Evolutionary conservation across 495 filamentous ascomycete species (phyloP).

Genomic region (Penicillium angulare): DNA sequence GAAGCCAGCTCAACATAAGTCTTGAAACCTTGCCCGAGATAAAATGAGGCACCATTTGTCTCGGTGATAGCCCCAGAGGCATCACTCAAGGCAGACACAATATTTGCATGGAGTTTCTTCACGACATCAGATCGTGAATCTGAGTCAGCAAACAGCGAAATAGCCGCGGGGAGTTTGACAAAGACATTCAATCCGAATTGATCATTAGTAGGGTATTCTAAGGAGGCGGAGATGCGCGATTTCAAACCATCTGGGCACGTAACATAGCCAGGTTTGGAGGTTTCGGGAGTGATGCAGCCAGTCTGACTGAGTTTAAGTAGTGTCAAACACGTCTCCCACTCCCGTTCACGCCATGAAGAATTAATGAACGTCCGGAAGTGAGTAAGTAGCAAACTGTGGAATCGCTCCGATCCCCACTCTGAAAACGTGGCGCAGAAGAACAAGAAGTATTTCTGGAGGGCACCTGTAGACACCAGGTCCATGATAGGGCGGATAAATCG

Average conservation of each 20-base stretch:
- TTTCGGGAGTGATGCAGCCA: slow-evolving; percentile 43
- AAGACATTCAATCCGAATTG: slow-evolving; percentile 39
- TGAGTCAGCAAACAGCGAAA: slow-evolving; percentile 38
- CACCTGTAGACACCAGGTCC: slow-evolving; percentile 60
- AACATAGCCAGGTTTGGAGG: slow-evolving; percentile 54
- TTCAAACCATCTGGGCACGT: slow-evolving; percentile 67
- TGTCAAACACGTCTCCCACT: slow-evolving; percentile 65
- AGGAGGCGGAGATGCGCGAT: slow-evolving; percentile 61
- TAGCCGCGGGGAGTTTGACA: slow-evolving; percentile 36
- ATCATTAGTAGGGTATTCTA: slow-evolving; percentile 45
- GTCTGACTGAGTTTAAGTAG: slow-evolving; percentile 64
- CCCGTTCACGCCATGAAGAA: slow-evolving; percentile 66
- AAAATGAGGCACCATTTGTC: slow-evolving; percentile 25
- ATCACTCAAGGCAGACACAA: slow-evolving; percentile 25
- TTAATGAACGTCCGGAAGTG: slow-evolving; percentile 82
- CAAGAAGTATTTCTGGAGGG: slow-evolving; percentile 67
- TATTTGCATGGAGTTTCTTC: slow-evolving; percentile 31
- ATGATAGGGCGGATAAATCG: slow-evolving; percentile 62
- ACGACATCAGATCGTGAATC: slow-evolving; percentile 35
- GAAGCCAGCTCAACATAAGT: slow-evolving; percentile 41
- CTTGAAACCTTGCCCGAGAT: slow-evolving; percentile 48
- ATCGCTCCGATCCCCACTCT: slow-evolving; percentile 69
- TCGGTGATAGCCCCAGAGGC: slow-evolving; percentile 21
- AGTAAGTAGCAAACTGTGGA: slow-evolving; percentile 71
- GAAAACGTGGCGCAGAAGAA: slow-evolving; percentile 79